Evolutionary conservation across 1,284 basidiomycete genomes (phyloP).

Genomic region (Moniliophthora roreri): DNA sequence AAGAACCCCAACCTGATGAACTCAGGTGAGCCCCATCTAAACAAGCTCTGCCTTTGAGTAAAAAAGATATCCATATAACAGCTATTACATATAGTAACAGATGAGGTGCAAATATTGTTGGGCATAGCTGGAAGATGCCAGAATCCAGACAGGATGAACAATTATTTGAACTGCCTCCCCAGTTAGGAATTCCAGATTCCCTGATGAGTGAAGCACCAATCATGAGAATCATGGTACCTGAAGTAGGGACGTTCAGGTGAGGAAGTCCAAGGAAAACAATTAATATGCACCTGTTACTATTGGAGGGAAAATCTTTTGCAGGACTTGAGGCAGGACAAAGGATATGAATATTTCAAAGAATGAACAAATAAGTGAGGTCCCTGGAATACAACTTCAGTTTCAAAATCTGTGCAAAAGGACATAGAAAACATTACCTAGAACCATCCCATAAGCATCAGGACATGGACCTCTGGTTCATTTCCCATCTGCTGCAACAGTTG

Average conservation of each 20-base stretch:
- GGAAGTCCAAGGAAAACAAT: not conserved
- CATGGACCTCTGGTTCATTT: constrained; percentile 61
- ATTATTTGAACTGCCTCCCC: constrained; percentile 80
- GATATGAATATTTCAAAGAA: constrained; percentile 81
- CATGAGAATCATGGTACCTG: constrained; percentile 71
- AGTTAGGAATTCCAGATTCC: constrained; percentile 72
- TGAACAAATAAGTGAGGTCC: constrained; percentile 77
- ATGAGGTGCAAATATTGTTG: constrained; percentile 61
- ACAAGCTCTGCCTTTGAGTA: not conserved
- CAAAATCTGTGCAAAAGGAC: constrained; percentile 2
- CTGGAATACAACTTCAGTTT: constrained; percentile 30
- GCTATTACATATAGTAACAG: constrained; percentile 39
- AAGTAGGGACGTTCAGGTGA: not conserved
- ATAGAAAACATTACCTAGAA: constrained; percentile 53
- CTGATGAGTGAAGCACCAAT: constrained; percentile 80
- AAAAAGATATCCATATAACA: constrained; percentile 6
- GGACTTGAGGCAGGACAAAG: constrained; percentile 64
- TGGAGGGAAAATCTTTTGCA: constrained; percentile 78
- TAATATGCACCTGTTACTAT: constrained; percentile 64
- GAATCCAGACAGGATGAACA: constrained; percentile 59
- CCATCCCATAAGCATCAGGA: constrained; percentile 78
- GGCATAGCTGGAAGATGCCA: constrained; percentile 72
- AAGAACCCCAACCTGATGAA: constrained; percentile 88
- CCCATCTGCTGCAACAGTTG: constrained; percentile 57
- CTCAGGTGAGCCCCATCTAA: constrained; percentile 75